phyloP scores from a whole-genome alignment of 2,329 filamentous ascomycete genomes.

The Verticillium zaregamsianum region DNA sequence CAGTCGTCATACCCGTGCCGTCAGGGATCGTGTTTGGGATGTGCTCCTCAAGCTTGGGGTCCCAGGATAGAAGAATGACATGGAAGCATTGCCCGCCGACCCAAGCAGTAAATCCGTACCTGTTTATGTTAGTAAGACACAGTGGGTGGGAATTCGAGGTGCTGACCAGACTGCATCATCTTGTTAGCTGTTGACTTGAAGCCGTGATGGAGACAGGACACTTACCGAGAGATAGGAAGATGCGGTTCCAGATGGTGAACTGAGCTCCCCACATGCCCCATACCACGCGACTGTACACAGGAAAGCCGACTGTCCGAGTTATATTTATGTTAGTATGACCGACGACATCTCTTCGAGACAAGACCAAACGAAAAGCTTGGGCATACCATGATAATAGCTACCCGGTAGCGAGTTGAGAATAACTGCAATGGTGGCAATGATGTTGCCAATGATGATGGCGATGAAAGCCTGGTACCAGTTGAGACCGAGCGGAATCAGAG shows the following conservation, averaged over 20 bases:
- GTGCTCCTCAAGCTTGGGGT: slow-evolving; percentile 35
- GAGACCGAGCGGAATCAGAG: slow-evolving; percentile 34
- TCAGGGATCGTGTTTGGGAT: slow-evolving; percentile 36
- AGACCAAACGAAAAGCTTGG: slow-evolving; percentile 5
- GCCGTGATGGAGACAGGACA: background rate
- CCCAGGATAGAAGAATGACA: slow-evolving; percentile 39
- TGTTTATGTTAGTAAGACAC: slow-evolving; percentile 13
- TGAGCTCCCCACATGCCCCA: slow-evolving; percentile 23
- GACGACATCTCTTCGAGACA: background rate
- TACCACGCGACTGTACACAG: slow-evolving; percentile 25
- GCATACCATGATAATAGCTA: slow-evolving; percentile 32
- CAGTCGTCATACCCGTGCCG: slow-evolving; percentile 37
- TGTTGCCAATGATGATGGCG: slow-evolving; percentile 32
- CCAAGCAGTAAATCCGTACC: slow-evolving; percentile 42
- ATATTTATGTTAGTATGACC: background rate
- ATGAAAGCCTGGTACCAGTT: slow-evolving; percentile 39
- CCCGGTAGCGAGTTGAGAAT: slow-evolving; percentile 38
- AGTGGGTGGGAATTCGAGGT: background rate
- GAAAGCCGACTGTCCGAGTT: slow-evolving; percentile 21
- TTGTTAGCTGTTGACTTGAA: slow-evolving; percentile 1
- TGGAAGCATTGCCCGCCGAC: slow-evolving; percentile 42
- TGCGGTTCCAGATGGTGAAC: slow-evolving; percentile 30
- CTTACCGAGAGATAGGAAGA: slow-evolving; percentile 35
- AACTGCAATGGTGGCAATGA: slow-evolving; percentile 33
- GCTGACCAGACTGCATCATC: slow-evolving; percentile 17